Percentiles rank a stretch among this genome's conserved stretches.
Conservation (phyloP, 73 alveolate species). For the Tetrahymena malaccensis region DNA sequence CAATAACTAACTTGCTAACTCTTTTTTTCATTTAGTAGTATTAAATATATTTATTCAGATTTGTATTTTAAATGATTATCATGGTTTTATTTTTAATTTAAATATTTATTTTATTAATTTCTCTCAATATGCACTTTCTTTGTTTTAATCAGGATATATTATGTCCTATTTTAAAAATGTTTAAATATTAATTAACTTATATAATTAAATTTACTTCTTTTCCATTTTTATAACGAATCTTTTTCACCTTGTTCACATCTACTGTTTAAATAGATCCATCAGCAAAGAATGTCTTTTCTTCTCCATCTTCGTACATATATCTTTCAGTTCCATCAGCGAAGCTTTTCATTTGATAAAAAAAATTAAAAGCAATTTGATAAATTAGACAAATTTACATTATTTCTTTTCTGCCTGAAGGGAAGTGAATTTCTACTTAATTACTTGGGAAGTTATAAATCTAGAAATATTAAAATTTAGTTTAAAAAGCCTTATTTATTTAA, state of each 20-base stretch:
- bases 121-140: background rate
- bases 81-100: no score
- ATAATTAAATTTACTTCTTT: background rate
- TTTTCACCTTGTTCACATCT: slow-evolving; percentile 7
- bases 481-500: background rate
- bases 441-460: slow-evolving; percentile 67
- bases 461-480: background rate
- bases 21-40: no score
- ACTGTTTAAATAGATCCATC: slow-evolving; percentile 27
- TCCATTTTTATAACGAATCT: slow-evolving; percentile 34
- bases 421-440: slow-evolving; percentile 91
- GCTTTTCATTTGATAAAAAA: background rate
- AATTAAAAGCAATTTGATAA: background rate
- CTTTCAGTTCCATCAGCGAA: slow-evolving; percentile 87
- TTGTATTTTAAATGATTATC: no score
- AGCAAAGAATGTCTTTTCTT: slow-evolving; percentile 61
- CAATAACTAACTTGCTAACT: no score
- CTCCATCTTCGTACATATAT: slow-evolving; percentile 77
- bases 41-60: no score
- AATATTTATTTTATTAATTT: background rate
- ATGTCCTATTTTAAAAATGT: background rate
- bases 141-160: background rate
- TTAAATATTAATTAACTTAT: background rate
- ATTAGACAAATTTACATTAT: slow-evolving; percentile 8
- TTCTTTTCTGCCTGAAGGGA: slow-evolving; percentile 91